Evolutionary conservation across 225 moss, liverwort and hornwort species (phyloP), one percentile per base, ranked within the genome.

Genomic region (Sphagnum contortum): DNA sequence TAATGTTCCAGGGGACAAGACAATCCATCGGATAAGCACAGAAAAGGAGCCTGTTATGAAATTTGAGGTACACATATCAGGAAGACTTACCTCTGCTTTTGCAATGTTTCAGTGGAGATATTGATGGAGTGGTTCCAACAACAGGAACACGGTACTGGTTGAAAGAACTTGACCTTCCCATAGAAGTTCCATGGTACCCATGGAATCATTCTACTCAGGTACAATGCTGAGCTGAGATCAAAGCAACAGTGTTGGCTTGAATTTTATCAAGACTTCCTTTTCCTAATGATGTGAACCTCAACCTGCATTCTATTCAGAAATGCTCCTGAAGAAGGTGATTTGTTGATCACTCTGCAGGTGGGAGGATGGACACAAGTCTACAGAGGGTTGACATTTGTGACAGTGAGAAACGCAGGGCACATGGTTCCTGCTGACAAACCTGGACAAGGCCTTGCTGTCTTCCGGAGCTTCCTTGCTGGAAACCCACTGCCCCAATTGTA

Each of bases 151-250:
- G 87, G 46, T 89, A 87, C 63, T 78, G 87, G 70, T 61, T 94
- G 11, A 62, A 69, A 57, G 72, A 87, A 29, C 65, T 94, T 3
- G 78, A 74, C 54, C 70, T 91, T 57, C 72, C 81, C 2, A 76
- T 87, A 0, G 66, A 78, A 63, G 74, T 79, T 53, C 75, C 89
- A 0, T 94, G 88, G 93, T 88, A 90, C 75, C 86, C 93, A 3
- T 94, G 93, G 90, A 86, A 90, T 66, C 81, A 88, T 66, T 88
- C 90, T 1, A 86, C 83, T n/a, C 89, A 90, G 87, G 89, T 87
- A 70, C 44, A 11, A 48, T 57, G 9, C 12, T 57, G 57, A 11
- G 1, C 10, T 53, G 5, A 57, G 12, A 57, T 11, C 9, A 4
- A 10, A 44, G 8, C 62, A 29, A 29, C 29, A 29, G 29, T 29